Evolutionary conservation across 1,284 basidiomycete species (phyloP), one percentile per base, ranked within the genome.

Genomic region (Moniliophthora roreri): DNA sequence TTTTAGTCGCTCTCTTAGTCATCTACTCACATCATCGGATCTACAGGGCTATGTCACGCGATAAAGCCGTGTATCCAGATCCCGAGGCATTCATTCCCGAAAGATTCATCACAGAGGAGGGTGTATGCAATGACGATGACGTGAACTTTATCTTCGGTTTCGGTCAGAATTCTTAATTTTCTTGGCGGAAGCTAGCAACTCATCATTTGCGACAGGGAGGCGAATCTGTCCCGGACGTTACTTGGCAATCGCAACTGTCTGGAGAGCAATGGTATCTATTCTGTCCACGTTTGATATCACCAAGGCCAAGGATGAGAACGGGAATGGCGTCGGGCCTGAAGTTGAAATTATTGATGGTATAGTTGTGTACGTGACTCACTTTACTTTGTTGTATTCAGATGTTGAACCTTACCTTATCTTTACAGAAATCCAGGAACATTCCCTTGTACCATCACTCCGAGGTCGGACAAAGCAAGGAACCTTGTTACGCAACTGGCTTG

Each of bases 201-300:
- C 24, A 23, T 53, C 35, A 4, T n/a, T n/a, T n/a, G n/a, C 28
- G 7, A 32, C 11, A 32, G 28, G 28, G 28, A 59, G 21, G n/a
- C n/a, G 60, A 34, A 63, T 70, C 28, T 71, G 69, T 48, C 66
- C 69, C 20, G 69, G 70, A n/a, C 59, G 65, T 35, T 58, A 69
- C 47, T 47, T 71, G 6, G 69, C 68, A 4, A 46, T 60, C 9
- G 58, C 57, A 6, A 62, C 66, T 6, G 51, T 65, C 6, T 71
- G 62, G 63, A 62, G 69, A 39, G 62, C 62, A 2, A 63, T 68
- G 20, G 67, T 62, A 0, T 65, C 62, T 8, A 53, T 69, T 3
- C 51, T 71, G 21, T 57, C 65, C 1, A 57, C 57, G 0, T 69
- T 67, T 49, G 56, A 62, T 23, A 53, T 63, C 36, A 46, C 44